Evolutionary conservation across 2,329 filamentous ascomycete genomes (phyloP).

Genomic region (Xylariaceae sp.): DNA sequence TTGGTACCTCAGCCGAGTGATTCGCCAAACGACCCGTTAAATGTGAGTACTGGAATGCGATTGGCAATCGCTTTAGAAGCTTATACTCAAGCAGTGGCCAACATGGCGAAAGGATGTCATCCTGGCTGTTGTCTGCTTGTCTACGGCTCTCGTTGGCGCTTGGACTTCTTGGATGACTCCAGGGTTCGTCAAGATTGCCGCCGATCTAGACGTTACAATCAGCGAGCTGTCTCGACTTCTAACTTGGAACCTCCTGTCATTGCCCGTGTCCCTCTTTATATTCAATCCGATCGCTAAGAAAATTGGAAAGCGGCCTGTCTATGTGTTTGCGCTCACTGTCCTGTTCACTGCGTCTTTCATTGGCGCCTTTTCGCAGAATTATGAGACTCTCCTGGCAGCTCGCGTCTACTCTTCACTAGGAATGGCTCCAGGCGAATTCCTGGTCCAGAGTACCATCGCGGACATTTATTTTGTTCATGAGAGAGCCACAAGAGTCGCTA

Average conservation of each 20-base stretch:
- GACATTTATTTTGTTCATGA: conserved; percentile 46
- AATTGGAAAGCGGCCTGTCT: conserved; percentile 47
- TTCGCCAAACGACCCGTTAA: conserved; percentile 47
- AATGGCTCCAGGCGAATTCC: conserved; percentile 49
- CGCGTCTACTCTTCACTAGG: conserved; percentile 45
- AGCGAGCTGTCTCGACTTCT: conserved; percentile 43
- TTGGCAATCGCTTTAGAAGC: neutral
- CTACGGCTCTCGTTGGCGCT: conserved; percentile 36
- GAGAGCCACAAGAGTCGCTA: conserved; percentile 41
- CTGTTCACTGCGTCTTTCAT: conserved; percentile 48
- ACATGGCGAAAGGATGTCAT: conserved; percentile 39
- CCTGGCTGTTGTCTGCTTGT: conserved; percentile 36
- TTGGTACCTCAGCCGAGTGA: conserved; percentile 45
- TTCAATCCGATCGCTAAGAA: conserved; percentile 50
- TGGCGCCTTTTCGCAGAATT: conserved; percentile 42
- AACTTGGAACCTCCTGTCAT: conserved; percentile 48
- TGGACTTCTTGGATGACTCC: conserved; percentile 37
- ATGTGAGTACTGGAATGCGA: conserved; percentile 32
- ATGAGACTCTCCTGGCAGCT: conserved; percentile 43
- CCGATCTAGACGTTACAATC: conserved; percentile 41
- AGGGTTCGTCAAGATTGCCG: conserved; percentile 39
- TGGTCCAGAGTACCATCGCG: conserved; percentile 49
- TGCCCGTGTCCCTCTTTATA: conserved; percentile 46
- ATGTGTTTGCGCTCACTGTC: conserved; percentile 43
- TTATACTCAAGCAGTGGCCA: conserved; percentile 41